Percentiles rank a stretch among this genome's conserved stretches.
Evolutionary conservation across 768 basidiomycete genomes (phyloP).

Genomic region (Amanita polypyramis): DNA sequence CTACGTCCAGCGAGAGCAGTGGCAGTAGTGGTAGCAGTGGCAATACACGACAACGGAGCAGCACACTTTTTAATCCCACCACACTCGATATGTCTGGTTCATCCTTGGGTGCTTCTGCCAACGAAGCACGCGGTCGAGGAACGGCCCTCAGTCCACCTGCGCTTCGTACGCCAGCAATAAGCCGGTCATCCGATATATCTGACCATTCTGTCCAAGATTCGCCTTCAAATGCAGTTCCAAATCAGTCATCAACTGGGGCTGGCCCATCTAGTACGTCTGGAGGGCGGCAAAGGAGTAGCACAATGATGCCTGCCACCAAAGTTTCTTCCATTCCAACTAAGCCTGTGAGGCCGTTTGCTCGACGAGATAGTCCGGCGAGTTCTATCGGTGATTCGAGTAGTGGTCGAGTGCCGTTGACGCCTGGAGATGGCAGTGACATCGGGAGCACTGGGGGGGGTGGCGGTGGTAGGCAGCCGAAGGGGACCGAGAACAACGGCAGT

Average conservation of each 20-base stretch:
- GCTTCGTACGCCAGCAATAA: not conserved
- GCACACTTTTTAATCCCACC: slow-evolving; percentile 25
- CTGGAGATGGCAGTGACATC: slow-evolving; percentile 67
- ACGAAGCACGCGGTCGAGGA: slow-evolving; percentile 8
- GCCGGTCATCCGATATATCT: slow-evolving; percentile 1
- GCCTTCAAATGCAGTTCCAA: slow-evolving; percentile 6
- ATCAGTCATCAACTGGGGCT: slow-evolving; percentile 11
- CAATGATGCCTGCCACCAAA: slow-evolving; percentile 24
- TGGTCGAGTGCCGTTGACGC: slow-evolving; percentile 65
- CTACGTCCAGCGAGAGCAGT: slow-evolving; percentile 3
- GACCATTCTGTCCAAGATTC: not conserved
- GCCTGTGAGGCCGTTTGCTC: slow-evolving; percentile 46
- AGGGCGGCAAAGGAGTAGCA: slow-evolving; percentile 28
- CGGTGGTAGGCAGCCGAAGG: slow-evolving; percentile 13
- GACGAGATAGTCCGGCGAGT: slow-evolving; percentile 66
- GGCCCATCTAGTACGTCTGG: slow-evolving; percentile 8
- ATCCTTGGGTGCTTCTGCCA: not conserved
- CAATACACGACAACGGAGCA: slow-evolving; percentile 26
- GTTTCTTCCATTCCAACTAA: slow-evolving; percentile 17
- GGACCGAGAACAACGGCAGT: slow-evolving; percentile 15
- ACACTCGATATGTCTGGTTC: slow-evolving; percentile 11
- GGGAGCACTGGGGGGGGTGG: slow-evolving; percentile 15
- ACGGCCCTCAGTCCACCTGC: not conserved
- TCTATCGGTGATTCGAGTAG: slow-evolving; percentile 82
- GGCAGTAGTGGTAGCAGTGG: not conserved